Percentiles rank a stretch among this genome's conserved stretches.
phyloP scores from a whole-genome alignment of 768 basidiomycete genomes.

The Tephrocybe sp. region DNA sequence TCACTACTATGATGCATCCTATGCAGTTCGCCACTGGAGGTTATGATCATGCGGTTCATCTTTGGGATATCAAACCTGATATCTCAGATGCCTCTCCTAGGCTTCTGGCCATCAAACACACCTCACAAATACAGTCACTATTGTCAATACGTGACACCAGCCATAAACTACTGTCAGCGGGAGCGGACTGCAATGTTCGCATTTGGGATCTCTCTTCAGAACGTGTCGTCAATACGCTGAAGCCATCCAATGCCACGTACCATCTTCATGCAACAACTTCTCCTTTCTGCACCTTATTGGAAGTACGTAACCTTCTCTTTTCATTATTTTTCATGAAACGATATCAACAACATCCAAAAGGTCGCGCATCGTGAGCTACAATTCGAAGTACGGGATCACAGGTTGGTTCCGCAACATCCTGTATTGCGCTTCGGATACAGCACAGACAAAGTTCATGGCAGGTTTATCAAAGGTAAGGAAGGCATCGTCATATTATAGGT shows the following conservation, averaged over 20 bases:
- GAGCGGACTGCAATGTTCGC: slow-evolving; percentile 44
- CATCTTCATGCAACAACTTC: slow-evolving; percentile 36
- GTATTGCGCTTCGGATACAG: slow-evolving; percentile 44
- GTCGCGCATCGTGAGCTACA: slow-evolving; percentile 49
- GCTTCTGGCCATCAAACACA: slow-evolving; percentile 38
- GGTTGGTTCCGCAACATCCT: slow-evolving; percentile 30
- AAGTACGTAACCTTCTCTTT: slow-evolving; percentile 28
- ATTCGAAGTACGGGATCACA: slow-evolving; percentile 49
- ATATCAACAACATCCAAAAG: slow-evolving; percentile 20
- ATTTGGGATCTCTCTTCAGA: slow-evolving; percentile 46
- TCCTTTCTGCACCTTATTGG: slow-evolving; percentile 39
- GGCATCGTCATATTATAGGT: neutral
- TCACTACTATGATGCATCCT: slow-evolving; percentile 38
- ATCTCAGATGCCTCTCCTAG: slow-evolving; percentile 26
- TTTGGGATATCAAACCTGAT: slow-evolving; percentile 40
- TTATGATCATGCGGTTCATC: slow-evolving; percentile 44
- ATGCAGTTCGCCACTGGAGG: slow-evolving; percentile 47
- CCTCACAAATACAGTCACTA: slow-evolving; percentile 39
- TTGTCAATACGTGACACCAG: slow-evolving; percentile 41
- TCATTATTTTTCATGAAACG: slow-evolving; percentile 1
- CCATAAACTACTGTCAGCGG: slow-evolving; percentile 43
- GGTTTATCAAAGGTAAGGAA: slow-evolving; percentile 41
- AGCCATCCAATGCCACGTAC: slow-evolving; percentile 39
- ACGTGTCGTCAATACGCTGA: slow-evolving; percentile 36
- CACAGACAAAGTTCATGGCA: slow-evolving; percentile 33